Evolutionary conservation across 2,329 filamentous ascomycete species (phyloP).

Genomic region (Xylariaceae sp.): DNA sequence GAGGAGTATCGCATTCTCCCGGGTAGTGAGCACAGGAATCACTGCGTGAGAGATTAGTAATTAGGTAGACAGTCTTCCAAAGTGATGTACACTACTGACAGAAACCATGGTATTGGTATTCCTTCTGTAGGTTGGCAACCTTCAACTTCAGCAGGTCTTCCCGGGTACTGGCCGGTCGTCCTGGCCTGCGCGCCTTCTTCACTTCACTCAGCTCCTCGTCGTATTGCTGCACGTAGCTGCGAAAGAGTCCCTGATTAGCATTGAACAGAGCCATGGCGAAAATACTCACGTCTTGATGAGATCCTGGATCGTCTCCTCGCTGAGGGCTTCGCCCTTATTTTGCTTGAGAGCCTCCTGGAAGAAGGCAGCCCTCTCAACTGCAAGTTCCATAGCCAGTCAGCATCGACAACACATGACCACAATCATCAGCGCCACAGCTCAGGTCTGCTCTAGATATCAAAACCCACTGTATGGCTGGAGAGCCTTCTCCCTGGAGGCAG

Average conservation of each 20-base stretch:
- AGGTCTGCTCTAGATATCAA: no score
- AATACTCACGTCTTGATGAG: conserved; percentile 50
- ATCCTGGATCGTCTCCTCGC: conserved; percentile 49
- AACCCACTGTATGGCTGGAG: conserved; percentile 65
- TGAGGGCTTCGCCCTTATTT: conserved; percentile 42
- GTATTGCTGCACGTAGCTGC: conserved; percentile 57
- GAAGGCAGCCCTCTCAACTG: conserved; percentile 61
- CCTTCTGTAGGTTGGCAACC: conserved; percentile 63
- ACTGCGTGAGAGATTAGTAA: conserved; percentile 35
- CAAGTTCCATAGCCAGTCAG: no score
- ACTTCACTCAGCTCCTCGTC: conserved; percentile 61
- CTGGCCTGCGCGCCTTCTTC: conserved; percentile 65
- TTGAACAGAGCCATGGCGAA: background rate
- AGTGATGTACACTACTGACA: conserved; percentile 40
- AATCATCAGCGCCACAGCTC: no score
- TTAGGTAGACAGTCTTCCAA: conserved; percentile 10
- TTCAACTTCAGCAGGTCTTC: conserved; percentile 72
- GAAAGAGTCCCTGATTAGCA: background rate
- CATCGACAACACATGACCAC: no score
- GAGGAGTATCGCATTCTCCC: conserved; percentile 57
- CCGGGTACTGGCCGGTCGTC: conserved; percentile 67
- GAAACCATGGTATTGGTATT: conserved; percentile 78
- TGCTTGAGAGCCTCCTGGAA: conserved; percentile 61
- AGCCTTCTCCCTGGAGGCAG: conserved; percentile 60
- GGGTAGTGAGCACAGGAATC: conserved; percentile 66